phyloP scores from a whole-genome alignment of 192 early-diverging fungal genomes.

The Dispira parvispora region DNA sequence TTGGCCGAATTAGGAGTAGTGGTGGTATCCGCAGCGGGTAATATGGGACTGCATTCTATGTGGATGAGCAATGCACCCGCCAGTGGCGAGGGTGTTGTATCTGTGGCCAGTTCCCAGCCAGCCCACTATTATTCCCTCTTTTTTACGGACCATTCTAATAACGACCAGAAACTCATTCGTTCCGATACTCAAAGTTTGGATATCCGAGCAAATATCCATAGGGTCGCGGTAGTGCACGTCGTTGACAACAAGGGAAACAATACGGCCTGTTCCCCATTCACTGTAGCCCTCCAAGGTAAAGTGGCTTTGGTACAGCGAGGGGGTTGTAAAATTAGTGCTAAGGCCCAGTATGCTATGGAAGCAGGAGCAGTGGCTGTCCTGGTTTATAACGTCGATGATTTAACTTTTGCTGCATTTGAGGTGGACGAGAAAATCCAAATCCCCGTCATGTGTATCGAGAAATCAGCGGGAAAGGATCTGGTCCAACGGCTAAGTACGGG shows the following conservation, averaged over 20 bases:
- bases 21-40: slow-evolving; percentile 45
- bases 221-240: slow-evolving; percentile 23
- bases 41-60: slow-evolving; percentile 46
- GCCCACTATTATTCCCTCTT: slow-evolving; percentile 17
- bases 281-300: slow-evolving; percentile 21
- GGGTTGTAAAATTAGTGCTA: slow-evolving; percentile 44
- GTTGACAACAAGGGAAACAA: slow-evolving; percentile 25
- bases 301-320: slow-evolving; percentile 52
- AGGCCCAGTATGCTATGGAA: slow-evolving; percentile 30
- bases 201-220: slow-evolving; percentile 6
- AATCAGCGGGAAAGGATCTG: slow-evolving; percentile 30
- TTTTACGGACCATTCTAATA: slow-evolving; percentile 14
- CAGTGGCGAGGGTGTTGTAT: slow-evolving; percentile 31
- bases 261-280: slow-evolving; percentile 37
- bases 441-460: slow-evolving; percentile 20
- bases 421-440: slow-evolving; percentile 12
- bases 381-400: slow-evolving; percentile 35
- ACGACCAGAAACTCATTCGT: slow-evolving; percentile 11
- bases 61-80: slow-evolving; percentile 40
- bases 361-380: slow-evolving; percentile 48
- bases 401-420: neutral
- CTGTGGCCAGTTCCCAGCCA: slow-evolving; percentile 38
- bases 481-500: slow-evolving; percentile 14
- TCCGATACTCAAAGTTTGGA: slow-evolving; percentile 5
- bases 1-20: slow-evolving; percentile 23